Base-by-base conservation (phyloP, 352 stramenopile species). In the Globisporangium nunn region DNA sequence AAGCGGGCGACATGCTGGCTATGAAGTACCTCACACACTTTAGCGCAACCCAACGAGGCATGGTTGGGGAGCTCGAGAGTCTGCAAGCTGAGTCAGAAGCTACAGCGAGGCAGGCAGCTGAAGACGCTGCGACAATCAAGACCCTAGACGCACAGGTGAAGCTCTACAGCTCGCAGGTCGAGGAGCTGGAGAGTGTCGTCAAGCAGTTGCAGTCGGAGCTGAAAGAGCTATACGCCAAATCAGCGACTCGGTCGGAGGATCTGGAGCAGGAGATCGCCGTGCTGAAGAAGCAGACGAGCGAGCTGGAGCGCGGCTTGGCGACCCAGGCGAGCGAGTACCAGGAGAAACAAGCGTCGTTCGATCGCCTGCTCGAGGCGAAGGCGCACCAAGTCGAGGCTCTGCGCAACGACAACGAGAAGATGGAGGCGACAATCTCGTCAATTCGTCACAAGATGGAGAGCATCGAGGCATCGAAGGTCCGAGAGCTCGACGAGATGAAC, bases 81-180 rank as follows among this genome's bases (percentile, higher is more conserved):
- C 69, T 85, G 15, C 72, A 81, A 50, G 60, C 52, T 7, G 70
- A 81, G 54, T 75, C 78, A 44, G 74, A 85, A 30, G 48, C 68
- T n/a, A 68, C 63, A 6, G 60, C 74, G 17, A 66, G 70, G 37
- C 69, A 80, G 44, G 62, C 70, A 5, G 47, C 68, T 6, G 62
- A 60, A 1, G 68, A 77, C 18, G 72, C 59, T n/a, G 61, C 59
- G 1, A 72, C 62, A 31, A 64, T 70, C 7, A 55, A 75, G 23
- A 53, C 70, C 18, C 62, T 87, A 12, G 60, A 71, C 5, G 73
- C 58, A 50, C 69, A 82, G 52, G 63, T 71, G 7, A 71, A 75
- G 50, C 61, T 63, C n/a, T 70, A 75, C 53, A 63, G 58, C n/a
- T 58, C 52, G 0, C 71, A 87, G 31, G 72, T 86, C 28, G 43